These are phyloP conservation scores for Nigrospora oryzae DNA, from an alignment of 2,329 filamentous ascomycete species.

Conservation along the genomic window DNA sequence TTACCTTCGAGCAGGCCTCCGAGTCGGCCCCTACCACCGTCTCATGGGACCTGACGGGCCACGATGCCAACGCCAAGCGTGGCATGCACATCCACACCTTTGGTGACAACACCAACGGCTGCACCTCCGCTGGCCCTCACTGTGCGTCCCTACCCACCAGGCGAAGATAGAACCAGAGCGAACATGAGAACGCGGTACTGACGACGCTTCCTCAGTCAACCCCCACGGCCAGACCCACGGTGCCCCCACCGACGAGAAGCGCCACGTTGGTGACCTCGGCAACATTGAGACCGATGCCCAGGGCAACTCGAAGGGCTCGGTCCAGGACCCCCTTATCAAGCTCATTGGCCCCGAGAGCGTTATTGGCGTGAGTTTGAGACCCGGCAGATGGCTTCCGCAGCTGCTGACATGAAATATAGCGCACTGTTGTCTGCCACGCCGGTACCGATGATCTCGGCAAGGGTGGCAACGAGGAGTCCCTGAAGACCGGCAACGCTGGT, in stretches of 20 bases:
- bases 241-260: conserved; percentile 65
- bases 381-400: background rate
- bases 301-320: conserved; percentile 78
- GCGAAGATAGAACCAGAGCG: background rate
- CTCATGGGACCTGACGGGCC: conserved; percentile 84
- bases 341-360: conserved; percentile 93
- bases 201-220: conserved; percentile 8
- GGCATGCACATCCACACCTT: conserved; percentile 99
- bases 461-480: conserved; percentile 86
- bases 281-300: conserved; percentile 94
- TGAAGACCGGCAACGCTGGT: conserved; percentile 97
- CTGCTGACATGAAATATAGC: conserved; percentile 40
- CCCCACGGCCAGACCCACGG: conserved; percentile 6
- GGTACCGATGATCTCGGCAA: conserved; percentile 96
- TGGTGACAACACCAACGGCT: conserved; percentile 99
- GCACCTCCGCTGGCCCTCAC: conserved; percentile 95
- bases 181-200: conserved; percentile 4
- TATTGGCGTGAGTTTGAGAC: conserved; percentile 66
- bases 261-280: conserved; percentile 95
- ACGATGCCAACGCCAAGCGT: conserved; percentile 92
- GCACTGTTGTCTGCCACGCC: conserved; percentile 88
- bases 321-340: conserved; percentile 80
- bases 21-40: conserved; percentile 79
- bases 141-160: conserved; percentile 50
- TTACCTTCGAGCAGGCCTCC: conserved; percentile 86